A percentile compares a stretch with the other conserved stretches of the same genome.
Conservation (phyloP, 1,284 basidiomycete species). For the Violaceomyces palustris region DNA sequence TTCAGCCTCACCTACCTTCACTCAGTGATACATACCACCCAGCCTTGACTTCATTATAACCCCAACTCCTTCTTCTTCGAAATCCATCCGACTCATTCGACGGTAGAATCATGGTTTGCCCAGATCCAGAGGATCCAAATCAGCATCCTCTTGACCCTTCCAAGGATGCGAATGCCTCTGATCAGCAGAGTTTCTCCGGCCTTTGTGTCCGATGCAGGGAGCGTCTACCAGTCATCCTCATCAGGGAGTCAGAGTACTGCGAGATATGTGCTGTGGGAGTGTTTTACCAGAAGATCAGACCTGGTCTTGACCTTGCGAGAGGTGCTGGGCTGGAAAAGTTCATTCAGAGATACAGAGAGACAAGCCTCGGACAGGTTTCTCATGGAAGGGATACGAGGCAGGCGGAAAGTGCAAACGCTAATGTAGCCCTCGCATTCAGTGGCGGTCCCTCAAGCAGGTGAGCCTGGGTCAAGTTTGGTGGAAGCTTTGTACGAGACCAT, state of each 20-base stretch:
- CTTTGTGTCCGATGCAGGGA: constrained; percentile 37
- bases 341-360: constrained; percentile 7
- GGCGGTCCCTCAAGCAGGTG: constrained; percentile 9
- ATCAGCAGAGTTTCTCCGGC: neutral
- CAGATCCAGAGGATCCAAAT: constrained; percentile 24
- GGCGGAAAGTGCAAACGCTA: neutral
- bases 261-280: constrained; percentile 24
- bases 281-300: constrained; percentile 34
- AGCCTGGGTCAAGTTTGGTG: constrained; percentile 10
- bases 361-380: neutral
- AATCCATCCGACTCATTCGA: too few species aligned
- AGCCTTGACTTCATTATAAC: too few species aligned
- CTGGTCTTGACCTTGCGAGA: constrained; percentile 31
- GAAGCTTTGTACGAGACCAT: constrained; percentile 2
- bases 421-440: constrained; percentile 12
- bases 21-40: too few species aligned
- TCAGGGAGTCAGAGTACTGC: constrained; percentile 42
- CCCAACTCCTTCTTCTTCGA: too few species aligned
- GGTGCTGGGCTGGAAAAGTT: constrained; percentile 35
- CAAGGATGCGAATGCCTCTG: neutral
- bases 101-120: constrained; percentile 23
- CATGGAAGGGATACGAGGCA: too few species aligned
- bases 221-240: constrained; percentile 11
- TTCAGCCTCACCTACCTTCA: too few species aligned
- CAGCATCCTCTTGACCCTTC: neutral